phyloP scores from a whole-genome alignment of 148 eudicot genomes.

The Fagopyrum homotropicum region DNA sequence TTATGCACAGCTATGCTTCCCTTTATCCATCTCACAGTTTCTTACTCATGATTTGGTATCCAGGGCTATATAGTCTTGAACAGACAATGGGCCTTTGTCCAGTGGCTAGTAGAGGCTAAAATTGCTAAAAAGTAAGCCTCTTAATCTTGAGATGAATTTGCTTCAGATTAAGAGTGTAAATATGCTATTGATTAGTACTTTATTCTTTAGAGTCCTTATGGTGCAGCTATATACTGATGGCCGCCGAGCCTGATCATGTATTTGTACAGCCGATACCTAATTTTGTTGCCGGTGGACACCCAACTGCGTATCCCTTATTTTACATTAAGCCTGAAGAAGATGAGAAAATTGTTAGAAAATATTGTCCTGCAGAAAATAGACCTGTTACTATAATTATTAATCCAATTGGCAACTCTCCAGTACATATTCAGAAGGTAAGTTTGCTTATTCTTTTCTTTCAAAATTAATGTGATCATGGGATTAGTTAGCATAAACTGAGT shows the following conservation, averaged over 20 bases:
- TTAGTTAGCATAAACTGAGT: background rate
- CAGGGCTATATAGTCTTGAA: slow-evolving; percentile 81
- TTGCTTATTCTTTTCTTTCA: background rate
- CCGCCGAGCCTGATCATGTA: slow-evolving; percentile 91
- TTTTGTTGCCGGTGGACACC: slow-evolving; percentile 64
- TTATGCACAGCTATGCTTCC: background rate
- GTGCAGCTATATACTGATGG: slow-evolving; percentile 81
- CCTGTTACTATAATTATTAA: slow-evolving; percentile 72
- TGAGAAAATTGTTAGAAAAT: slow-evolving; percentile 70
- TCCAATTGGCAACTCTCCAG: slow-evolving; percentile 92
- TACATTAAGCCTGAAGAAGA: slow-evolving; percentile 77
- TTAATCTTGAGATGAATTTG: background rate
- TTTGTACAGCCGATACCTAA: slow-evolving; percentile 83
- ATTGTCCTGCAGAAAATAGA: slow-evolving; percentile 66
- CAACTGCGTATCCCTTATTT: slow-evolving; percentile 86
- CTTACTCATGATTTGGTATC: background rate
- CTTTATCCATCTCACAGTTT: background rate
- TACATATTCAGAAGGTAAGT: slow-evolving; percentile 65
- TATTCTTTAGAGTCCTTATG: background rate
- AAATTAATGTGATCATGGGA: background rate
- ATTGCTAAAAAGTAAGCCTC: slow-evolving; percentile 75
- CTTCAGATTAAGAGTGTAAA: background rate
- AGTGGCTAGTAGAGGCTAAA: slow-evolving; percentile 67
- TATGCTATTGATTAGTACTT: background rate
- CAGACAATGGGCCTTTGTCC: slow-evolving; percentile 97